Evolutionary conservation across 768 basidiomycete species (phyloP).

Genomic region (Amanita brunnescens): DNA sequence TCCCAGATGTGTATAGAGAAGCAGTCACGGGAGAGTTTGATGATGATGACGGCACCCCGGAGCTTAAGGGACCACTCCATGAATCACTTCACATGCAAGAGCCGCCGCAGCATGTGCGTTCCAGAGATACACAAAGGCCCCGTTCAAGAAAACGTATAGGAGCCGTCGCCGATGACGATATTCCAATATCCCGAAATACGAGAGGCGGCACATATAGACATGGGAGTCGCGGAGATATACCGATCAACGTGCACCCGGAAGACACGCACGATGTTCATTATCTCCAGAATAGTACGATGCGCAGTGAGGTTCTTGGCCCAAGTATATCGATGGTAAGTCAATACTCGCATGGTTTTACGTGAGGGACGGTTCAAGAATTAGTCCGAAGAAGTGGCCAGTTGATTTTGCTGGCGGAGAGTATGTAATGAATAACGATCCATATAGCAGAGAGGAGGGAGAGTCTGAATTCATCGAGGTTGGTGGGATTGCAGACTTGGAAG

Average conservation of each 20-base stretch:
- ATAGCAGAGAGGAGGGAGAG: background rate
- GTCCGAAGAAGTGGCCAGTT: background rate
- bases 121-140: background rate
- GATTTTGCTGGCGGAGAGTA: background rate
- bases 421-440: background rate
- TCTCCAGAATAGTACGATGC: background rate
- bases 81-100: background rate
- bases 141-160: background rate
- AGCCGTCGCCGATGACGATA: background rate
- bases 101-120: background rate
- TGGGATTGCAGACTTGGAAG: background rate
- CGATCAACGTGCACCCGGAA: background rate
- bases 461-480: constrained; percentile 13
- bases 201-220: background rate
- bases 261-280: background rate
- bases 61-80: background rate
- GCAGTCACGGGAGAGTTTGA: constrained; percentile 11
- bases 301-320: background rate
- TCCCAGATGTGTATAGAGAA: constrained; percentile 27
- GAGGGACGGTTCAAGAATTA: background rate
- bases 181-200: background rate
- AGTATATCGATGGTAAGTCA: background rate
- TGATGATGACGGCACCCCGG: background rate
- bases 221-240: background rate
- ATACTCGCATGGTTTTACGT: background rate